Base-by-base conservation (phyloP, 352 stramenopile genomes). In the Globisporangium cylindrosporum region DNA sequence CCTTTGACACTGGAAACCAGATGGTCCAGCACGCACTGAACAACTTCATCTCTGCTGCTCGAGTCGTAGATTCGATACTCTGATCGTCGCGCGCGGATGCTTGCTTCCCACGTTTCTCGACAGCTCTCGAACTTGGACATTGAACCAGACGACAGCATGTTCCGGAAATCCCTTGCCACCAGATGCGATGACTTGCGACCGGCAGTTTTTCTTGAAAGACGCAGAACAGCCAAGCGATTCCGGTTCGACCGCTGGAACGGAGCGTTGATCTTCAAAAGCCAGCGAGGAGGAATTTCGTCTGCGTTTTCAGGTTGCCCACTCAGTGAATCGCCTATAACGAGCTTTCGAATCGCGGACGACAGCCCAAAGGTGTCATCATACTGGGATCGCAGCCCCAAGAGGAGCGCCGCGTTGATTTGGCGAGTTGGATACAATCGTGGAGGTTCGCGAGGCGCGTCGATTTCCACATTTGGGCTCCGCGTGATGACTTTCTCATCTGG, bases 291-390 rank as follows among this genome's bases (percentile, higher is more conserved):
- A 14, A 62, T 59, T 10, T 68, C 74, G 15, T 75, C 7, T 22
- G 25, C 2, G 10, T 14, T 20, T 10, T 24, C 25, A 24, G 18
- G 4, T 25, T 14, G 25, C 25, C 36, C 32, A 18, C 22, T 14
- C 1, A 22, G 6, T 5, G 62, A 36, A 3, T 60, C 53, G 10
- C 24, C 46, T 14, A 58, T 68, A 14, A 59, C 66, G 2, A 84
- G 32, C 27, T 49, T 64, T 15, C 78, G 77, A 4, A 78, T 72
- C 34, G 36, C 69, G 1, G 76, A 75, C 25, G 82, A 82, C 20
- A 87, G 59, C 0, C 82, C 82, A 65, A 88, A 91, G 4, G 82
- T 91, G 56, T 90, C 81, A 59, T 91, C 80, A 22, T 81, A 85
- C 67, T 90, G 81, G 8, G 78, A 69, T 24, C 82, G 74, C 15